A percentile compares a stretch with the other conserved stretches of the same genome.
These are phyloP conservation scores for Cutaneotrichosporon dermatis DNA, from an alignment of 1,284 basidiomycete species.

Conservation along the genomic window DNA sequence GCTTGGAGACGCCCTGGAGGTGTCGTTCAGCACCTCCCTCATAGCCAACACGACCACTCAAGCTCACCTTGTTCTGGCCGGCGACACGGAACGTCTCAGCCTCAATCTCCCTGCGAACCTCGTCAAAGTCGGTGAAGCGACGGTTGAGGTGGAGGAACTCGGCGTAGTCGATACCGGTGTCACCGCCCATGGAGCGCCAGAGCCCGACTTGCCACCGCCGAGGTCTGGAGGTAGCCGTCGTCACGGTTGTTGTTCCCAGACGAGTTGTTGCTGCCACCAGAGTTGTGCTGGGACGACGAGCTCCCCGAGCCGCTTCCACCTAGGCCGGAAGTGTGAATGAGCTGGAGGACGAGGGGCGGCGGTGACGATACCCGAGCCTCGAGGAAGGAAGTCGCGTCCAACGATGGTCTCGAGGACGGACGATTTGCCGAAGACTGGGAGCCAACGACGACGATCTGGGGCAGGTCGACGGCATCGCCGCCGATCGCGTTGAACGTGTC, in stretches of 20 bases:
- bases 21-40: too few species aligned
- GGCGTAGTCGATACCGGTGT: slow-evolving; percentile 72
- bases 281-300: neutral
- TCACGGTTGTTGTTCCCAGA: neutral
- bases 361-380: slow-evolving; percentile 74
- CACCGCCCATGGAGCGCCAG: slow-evolving; percentile 28
- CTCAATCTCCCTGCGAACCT: slow-evolving; percentile 94
- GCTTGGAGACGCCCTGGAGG: slow-evolving; percentile 74
- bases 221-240: slow-evolving; percentile 40
- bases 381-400: slow-evolving; percentile 90
- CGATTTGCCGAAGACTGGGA: slow-evolving; percentile 55
- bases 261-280: neutral
- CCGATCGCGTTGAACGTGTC: slow-evolving; percentile 53
- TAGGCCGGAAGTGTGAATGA: slow-evolving; percentile 72
- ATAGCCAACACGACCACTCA: neutral
- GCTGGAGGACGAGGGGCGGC: slow-evolving; percentile 88
- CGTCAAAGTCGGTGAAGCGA: slow-evolving; percentile 89
- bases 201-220: slow-evolving; percentile 23
- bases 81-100: slow-evolving; percentile 96
- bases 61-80: slow-evolving; percentile 82
- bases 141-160: slow-evolving; percentile 97
- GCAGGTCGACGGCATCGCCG: slow-evolving; percentile 56
- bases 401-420: slow-evolving; percentile 68
- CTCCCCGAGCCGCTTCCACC: neutral
- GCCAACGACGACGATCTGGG: slow-evolving; percentile 49